Base-by-base conservation (phyloP, 1,284 basidiomycete genomes). In the Albatrellus sp. region DNA sequence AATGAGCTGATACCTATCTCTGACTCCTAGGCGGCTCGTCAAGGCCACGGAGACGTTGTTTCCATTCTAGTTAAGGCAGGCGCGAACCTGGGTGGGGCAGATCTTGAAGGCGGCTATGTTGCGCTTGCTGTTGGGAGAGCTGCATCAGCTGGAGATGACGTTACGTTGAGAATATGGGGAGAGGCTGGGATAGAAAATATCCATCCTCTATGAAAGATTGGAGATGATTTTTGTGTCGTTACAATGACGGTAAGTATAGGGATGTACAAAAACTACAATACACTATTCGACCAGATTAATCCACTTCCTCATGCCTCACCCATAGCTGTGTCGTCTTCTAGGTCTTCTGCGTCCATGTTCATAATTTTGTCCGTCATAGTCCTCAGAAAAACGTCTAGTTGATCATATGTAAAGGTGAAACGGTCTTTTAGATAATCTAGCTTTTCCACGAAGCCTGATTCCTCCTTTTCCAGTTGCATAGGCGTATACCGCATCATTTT, bases 51-150 rank as follows among this genome's bases (percentile, higher is more conserved):
- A 43, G 62, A 60, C n/a, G 65, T 79, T 4, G 86, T 89, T 1
- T 71, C 78, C 19, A 52, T 73, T 29, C 68, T 91, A n/a, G 65
- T 82, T n/a, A 73, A 71, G 54, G 78, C 82, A 6, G 88, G 88
- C 1, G 86, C 82, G 19, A 80, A 74, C 46, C 67, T 90, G 14
- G 75, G 81, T 24, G 80, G 84, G 2, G 66, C 67, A 35, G 76
- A 80, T 48, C 52, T 75, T 20, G 80, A 86, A 52, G 68, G 43
- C 5, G 43, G 73, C 4, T 85, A 76, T 54, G 77, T 68, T 1
- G 56, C 60, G 12, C 58, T 77, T 10, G 70, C 73, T 10, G 56
- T 72, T 19, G 62, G 66, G 44, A 71, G 69, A 44, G 77, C 77
- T 0, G 37, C 59, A 34, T 17, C 42, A 29, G 42, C 31, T 16